Evolutionary conservation across 2,329 filamentous ascomycete species (phyloP).

Genomic region (Diaporthe citrichinensis): DNA sequence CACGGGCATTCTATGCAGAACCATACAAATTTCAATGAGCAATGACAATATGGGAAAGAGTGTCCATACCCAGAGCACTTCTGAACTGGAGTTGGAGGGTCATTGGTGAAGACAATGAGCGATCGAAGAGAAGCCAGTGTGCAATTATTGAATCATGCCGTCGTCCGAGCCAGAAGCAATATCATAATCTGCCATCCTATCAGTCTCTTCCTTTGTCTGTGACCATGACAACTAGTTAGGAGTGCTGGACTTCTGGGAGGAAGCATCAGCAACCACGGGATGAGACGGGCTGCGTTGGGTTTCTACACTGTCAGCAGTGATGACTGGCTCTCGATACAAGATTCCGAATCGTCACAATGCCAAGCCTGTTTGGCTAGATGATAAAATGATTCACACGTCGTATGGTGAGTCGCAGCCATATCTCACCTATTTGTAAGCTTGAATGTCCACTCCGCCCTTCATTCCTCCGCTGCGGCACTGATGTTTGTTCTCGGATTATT

Average conservation of each 20-base stretch:
- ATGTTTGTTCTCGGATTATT: too few species aligned
- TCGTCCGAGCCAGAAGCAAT: neutral
- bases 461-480: neutral
- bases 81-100: neutral
- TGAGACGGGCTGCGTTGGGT: neutral
- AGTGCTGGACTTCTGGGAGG: neutral
- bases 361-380: neutral
- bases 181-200: too few species aligned
- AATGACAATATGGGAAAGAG: neutral
- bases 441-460: neutral
- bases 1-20: neutral
- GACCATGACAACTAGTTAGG: neutral
- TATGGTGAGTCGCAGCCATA: neutral
- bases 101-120: neutral
- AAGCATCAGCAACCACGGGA: neutral
- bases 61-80: neutral
- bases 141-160: neutral
- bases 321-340: neutral
- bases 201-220: neutral
- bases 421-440: neutral
- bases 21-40: neutral
- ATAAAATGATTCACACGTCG: neutral
- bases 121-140: neutral
- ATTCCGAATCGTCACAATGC: too few species aligned
- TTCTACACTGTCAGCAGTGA: neutral